Evolutionary conservation across 495 filamentous ascomycete genomes (phyloP).

Genomic region (Platismatia glauca): DNA sequence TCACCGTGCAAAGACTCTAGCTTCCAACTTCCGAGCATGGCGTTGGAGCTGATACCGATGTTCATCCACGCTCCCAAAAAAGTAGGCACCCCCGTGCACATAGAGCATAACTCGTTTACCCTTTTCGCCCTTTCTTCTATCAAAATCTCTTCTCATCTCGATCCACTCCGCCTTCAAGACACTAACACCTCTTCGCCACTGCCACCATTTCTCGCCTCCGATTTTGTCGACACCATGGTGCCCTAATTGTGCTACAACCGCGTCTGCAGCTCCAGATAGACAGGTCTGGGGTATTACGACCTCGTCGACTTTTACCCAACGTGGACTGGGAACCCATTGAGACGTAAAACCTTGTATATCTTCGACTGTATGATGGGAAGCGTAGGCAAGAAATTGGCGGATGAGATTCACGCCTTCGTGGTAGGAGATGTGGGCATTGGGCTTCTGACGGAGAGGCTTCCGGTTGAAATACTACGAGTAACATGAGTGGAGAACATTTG

Average conservation of each 20-base stretch:
- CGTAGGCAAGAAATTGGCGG: conserved; percentile 70
- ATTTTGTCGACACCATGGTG: conserved; percentile 60
- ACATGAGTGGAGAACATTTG: not conserved
- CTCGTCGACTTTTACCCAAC: conserved; percentile 74
- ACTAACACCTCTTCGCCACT: conserved; percentile 62
- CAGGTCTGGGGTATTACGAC: conserved; percentile 56
- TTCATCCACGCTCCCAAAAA: conserved; percentile 87
- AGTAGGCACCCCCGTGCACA: conserved; percentile 77
- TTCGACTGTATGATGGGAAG: conserved; percentile 81
- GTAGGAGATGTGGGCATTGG: conserved; percentile 81
- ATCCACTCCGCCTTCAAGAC: conserved; percentile 83
- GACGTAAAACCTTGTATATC: conserved; percentile 83
- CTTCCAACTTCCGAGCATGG: conserved; percentile 87
- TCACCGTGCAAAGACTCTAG: conserved; percentile 69
- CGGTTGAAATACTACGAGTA: conserved; percentile 65
- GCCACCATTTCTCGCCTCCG: conserved; percentile 87
- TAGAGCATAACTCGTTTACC: conserved; percentile 82
- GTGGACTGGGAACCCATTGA: conserved; percentile 83
- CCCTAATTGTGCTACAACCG: conserved; percentile 63
- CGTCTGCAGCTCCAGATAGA: conserved; percentile 51
- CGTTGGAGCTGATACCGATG: conserved; percentile 94
- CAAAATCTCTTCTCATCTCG: conserved; percentile 80
- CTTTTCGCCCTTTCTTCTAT: conserved; percentile 53
- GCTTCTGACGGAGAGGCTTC: conserved; percentile 62
- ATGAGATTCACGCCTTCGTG: conserved; percentile 88